Base-by-base conservation (phyloP, 176 grass and related monocot genomes). In the Zoysia japonica region DNA sequence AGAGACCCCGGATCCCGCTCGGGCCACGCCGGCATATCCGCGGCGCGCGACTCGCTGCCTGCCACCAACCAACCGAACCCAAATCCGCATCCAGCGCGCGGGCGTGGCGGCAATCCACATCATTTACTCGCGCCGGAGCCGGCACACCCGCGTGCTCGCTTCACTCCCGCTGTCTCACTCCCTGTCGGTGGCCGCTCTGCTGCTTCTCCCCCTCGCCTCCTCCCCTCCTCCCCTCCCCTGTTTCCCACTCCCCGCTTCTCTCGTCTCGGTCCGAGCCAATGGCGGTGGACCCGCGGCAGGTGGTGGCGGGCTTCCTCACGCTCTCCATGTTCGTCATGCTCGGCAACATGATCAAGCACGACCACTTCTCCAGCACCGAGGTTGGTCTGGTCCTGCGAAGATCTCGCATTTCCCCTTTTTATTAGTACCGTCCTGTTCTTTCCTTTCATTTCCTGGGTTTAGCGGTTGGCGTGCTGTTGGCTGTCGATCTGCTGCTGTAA, bases 241-340 rank as follows among this genome's bases (percentile, higher is more conserved):
- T 10, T 36, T 36, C 56, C 59, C n/a, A 20, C 45, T 16, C 54
- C 45, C 35, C 14, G 56, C 7, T 43, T 9, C 43, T 51, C 20
- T 46, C 3, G 70, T 16, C 67, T 47, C 40, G 19, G 65, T 38
- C 37, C n/a, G 48, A 39, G 2, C 13, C 36, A 81, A 92, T 95
- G 89, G 84, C 87, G 77, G 89, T 93, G 51, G 91, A 97, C 78
- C 79, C 89, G 14, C 82, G 89, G 67, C 91, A 97, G 82, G 66
- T 97, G 80, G 75, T 97, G 83, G 91, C 87, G 11, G 88, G 89
- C 16, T 75, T 97, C 68, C 84, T 97, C 45, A 97, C 94, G 53
- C 39, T 89, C 60, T 88, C 91, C 91, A 97, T 97, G 94, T 97
- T 97, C 79, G 60, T 88, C 71, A 91, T 97, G 94, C 82, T 97